Conservation (phyloP, 164 flowering plant species). For the Santalum album region DNA sequence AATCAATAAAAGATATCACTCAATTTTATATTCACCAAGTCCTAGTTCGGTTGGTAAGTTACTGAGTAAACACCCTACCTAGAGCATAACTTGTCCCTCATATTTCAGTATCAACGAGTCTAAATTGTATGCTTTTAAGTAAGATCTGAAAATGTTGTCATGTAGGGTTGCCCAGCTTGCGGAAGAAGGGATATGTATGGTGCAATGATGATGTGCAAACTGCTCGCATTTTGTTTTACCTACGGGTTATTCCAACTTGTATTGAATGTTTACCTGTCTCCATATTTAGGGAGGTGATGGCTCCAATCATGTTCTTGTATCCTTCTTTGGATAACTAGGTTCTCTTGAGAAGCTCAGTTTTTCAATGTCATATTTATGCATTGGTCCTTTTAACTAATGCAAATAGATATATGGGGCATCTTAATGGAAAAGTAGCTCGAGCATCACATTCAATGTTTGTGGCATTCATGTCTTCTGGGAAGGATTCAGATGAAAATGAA, state of each 20-base stretch:
- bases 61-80: too few relatives aligned
- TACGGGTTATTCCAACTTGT: slow-evolving; percentile 80
- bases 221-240: slow-evolving; percentile 75
- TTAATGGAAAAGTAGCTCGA: slow-evolving; percentile 67
- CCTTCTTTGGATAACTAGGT: slow-evolving; percentile 28
- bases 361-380: neutral
- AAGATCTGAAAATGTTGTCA: slow-evolving; percentile 6
- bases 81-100: too few relatives aligned
- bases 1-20: too few relatives aligned
- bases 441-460: slow-evolving; percentile 79
- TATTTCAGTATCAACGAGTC: too few relatives aligned
- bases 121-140: neutral
- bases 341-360: neutral
- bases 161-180: slow-evolving; percentile 22
- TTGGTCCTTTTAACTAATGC: slow-evolving; percentile 18
- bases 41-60: too few relatives aligned
- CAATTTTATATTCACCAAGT: too few relatives aligned
- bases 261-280: slow-evolving; percentile 45
- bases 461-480: slow-evolving; percentile 68
- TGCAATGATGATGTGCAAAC: slow-evolving; percentile 82
- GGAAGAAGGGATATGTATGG: slow-evolving; percentile 48
- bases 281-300: slow-evolving; percentile 48
- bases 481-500: slow-evolving; percentile 49
- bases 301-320: slow-evolving; percentile 92
- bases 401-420: slow-evolving; percentile 81